These are phyloP conservation scores for Leptographium procerum DNA, from an alignment of 2,329 filamentous ascomycete genomes.

Conservation along the genomic window DNA sequence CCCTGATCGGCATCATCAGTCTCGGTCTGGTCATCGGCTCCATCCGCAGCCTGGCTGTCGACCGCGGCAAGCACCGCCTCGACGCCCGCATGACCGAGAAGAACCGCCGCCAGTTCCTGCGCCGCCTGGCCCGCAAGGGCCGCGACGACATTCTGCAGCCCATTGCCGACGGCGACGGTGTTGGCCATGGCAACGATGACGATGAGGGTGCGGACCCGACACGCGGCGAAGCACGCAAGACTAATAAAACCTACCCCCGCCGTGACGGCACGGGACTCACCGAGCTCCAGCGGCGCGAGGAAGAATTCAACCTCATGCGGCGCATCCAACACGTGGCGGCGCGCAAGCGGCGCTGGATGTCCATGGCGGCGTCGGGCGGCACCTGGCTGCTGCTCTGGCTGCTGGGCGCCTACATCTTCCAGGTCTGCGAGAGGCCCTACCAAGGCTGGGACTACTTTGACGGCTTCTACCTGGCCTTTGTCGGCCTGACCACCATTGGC, in stretches of 20 bases:
- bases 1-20: slow-evolving; percentile 67
- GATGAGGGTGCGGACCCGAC: background rate
- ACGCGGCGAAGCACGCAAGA: too few relatives aligned
- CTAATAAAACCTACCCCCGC: too few relatives aligned
- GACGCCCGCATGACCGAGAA: slow-evolving; percentile 49
- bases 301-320: slow-evolving; percentile 72
- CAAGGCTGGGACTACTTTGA: slow-evolving; percentile 66
- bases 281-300: slow-evolving; percentile 51
- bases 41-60: slow-evolving; percentile 44
- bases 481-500: slow-evolving; percentile 72
- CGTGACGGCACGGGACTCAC: too few relatives aligned
- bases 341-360: slow-evolving; percentile 60
- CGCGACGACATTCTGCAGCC: slow-evolving; percentile 38
- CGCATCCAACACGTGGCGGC: slow-evolving; percentile 58
- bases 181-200: slow-evolving; percentile 8
- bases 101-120: slow-evolving; percentile 38
- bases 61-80: slow-evolving; percentile 42
- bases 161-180: slow-evolving; percentile 17
- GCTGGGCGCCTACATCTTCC: slow-evolving; percentile 65
- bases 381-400: slow-evolving; percentile 71
- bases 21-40: slow-evolving; percentile 33
- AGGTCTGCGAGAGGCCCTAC: slow-evolving; percentile 36
- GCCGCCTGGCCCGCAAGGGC: slow-evolving; percentile 31
- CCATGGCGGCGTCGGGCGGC: slow-evolving; percentile 54
- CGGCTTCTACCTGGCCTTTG: slow-evolving; percentile 76